A percentile compares a stretch with the other conserved stretches of the same genome.
Evolutionary conservation across 1,139 yeast species (phyloP).

Genomic region (Hemisphaericaspora xylanilytica): DNA sequence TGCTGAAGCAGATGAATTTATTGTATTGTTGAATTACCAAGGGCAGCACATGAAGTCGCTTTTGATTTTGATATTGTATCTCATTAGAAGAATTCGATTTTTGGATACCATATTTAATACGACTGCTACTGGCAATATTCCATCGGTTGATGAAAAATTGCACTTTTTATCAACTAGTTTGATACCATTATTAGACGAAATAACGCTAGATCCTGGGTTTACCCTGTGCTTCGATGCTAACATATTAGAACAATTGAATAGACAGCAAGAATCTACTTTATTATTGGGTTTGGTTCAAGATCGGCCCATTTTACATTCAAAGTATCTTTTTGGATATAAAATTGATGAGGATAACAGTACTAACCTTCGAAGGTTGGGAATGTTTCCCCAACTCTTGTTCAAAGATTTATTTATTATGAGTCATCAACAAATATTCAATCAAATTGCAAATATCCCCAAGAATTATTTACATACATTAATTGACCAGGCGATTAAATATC

Average conservation of each 20-base stretch:
- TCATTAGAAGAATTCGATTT: constrained; percentile 24
- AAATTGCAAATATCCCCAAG: constrained; percentile 18
- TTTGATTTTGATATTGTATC: constrained; percentile 22
- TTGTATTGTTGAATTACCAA: constrained; percentile 9
- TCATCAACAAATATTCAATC: constrained; percentile 7
- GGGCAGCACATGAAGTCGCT: constrained; percentile 11
- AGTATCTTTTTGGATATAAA: constrained; percentile 7
- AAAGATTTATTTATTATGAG: constrained; percentile 9
- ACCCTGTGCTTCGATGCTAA: constrained; percentile 6
- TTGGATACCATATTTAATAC: constrained; percentile 9
- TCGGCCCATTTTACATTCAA: constrained; percentile 1
- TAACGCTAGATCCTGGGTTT: constrained; percentile 12
- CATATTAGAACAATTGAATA: constrained; percentile 16
- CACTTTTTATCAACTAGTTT: constrained; percentile 26
- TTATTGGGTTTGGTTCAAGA: constrained; percentile 21
- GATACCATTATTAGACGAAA: constrained; percentile 29
- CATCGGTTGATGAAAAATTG: constrained; percentile 14
- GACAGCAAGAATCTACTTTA: constrained; percentile 29
- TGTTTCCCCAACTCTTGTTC: constrained; percentile 8
- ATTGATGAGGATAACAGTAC: background rate
- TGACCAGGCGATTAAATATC: constrained; percentile 29
- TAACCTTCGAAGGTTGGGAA: background rate
- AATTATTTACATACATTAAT: constrained; percentile 29
- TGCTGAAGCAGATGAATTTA: constrained; percentile 7
- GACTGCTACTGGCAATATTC: constrained; percentile 2